phyloP scores from a whole-genome alignment of 306 rosid genomes.

The Sindora glabra region DNA sequence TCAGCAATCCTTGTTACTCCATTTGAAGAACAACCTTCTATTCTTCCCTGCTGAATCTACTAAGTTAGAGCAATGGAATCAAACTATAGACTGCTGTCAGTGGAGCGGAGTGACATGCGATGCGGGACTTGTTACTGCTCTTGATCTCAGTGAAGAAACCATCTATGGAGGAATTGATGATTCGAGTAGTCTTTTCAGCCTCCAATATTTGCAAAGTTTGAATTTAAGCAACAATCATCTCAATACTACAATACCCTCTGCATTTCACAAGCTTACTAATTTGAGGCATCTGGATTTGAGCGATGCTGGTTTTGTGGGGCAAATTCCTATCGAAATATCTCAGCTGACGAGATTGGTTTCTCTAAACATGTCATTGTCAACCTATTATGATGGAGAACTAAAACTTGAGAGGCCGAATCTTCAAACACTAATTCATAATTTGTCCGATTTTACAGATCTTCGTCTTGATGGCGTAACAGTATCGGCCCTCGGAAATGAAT shows the following conservation, averaged over 20 bases:
- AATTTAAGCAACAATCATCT: conserved; percentile 15
- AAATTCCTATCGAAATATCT: conserved; percentile 33
- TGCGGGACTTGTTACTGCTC: background rate
- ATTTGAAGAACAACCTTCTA: conserved; percentile 28
- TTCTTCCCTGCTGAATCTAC: background rate
- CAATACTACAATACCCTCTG: conserved; percentile 18
- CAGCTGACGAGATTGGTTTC: conserved; percentile 27
- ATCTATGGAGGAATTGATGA: background rate
- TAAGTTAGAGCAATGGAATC: conserved; percentile 10
- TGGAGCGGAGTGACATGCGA: conserved; percentile 28
- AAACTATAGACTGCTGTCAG: conserved; percentile 5
- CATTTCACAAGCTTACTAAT: conserved; percentile 18
- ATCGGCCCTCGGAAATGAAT: conserved; percentile 27
- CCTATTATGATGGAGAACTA: background rate
- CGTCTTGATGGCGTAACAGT: conserved; percentile 41
- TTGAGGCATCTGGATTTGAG: conserved; percentile 27
- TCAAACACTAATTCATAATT: conserved; percentile 12
- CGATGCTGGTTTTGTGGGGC: conserved; percentile 25
- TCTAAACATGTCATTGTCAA: conserved; percentile 26
- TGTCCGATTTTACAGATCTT: conserved; percentile 25
- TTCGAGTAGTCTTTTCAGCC: background rate
- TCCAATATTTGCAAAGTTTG: background rate
- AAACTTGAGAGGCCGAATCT: conserved; percentile 30
- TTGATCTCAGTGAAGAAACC: background rate
- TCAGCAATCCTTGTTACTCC: conserved; percentile 26